These are phyloP conservation scores for Phlebiopsis flavidoalba DNA, from an alignment of 768 basidiomycete genomes.

Conservation along the genomic window DNA sequence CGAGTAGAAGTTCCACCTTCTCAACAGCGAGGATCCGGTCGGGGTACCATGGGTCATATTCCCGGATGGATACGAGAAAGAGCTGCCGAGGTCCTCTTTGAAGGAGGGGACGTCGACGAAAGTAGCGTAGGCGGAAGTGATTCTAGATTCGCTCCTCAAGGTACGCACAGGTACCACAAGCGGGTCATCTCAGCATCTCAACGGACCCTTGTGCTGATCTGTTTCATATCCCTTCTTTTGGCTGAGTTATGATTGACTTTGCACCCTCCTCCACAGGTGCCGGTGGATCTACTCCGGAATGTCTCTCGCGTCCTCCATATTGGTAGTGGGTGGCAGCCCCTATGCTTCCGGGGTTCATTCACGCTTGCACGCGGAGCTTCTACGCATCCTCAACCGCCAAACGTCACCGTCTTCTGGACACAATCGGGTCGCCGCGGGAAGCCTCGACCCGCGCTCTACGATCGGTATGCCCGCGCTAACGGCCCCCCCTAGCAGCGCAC, in stretches of 20 bases:
- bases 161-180: constrained; percentile 29
- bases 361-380: constrained; percentile 74
- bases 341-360: constrained; percentile 91
- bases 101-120: constrained; percentile 86
- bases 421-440: constrained; percentile 33
- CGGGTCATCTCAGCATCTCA: neutral
- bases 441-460: constrained; percentile 48
- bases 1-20: constrained; percentile 60
- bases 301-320: constrained; percentile 76
- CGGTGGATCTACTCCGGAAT: constrained; percentile 88
- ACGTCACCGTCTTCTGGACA: constrained; percentile 28
- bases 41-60: constrained; percentile 69
- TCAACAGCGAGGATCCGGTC: constrained; percentile 67
- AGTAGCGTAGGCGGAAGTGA: constrained; percentile 75
- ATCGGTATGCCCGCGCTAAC: constrained; percentile 72
- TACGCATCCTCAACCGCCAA: constrained; percentile 44
- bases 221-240: neutral
- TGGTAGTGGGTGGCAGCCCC: constrained; percentile 86
- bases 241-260: neutral
- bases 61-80: constrained; percentile 96
- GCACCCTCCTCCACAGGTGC: constrained; percentile 47
- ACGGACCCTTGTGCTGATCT: neutral
- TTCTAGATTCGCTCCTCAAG: constrained; percentile 78
- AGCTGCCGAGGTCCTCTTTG: constrained; percentile 86
- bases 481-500: constrained; percentile 63